Percentiles rank a stretch among this genome's conserved stretches.
Evolutionary conservation across 169 alveolate species (phyloP).

Genomic region (Plasmodium chabaudi): DNA sequence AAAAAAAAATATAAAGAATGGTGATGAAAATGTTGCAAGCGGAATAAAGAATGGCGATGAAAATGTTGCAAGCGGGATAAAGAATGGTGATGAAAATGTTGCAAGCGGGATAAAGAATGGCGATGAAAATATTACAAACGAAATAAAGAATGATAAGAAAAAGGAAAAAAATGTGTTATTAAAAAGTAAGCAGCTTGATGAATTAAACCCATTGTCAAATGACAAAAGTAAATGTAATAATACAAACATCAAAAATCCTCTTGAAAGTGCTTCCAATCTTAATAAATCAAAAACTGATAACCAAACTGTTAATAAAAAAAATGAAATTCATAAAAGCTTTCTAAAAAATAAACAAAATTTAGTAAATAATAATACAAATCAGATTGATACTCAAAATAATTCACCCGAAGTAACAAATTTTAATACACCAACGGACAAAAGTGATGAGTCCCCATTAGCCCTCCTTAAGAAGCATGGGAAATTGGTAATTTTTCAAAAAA

Average conservation of each 20-base stretch:
- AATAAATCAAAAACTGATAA: too few species aligned
- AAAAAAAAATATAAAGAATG: background rate
- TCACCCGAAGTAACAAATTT: too few species aligned
- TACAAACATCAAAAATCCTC: too few species aligned
- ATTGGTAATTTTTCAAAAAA: constrained; percentile 11
- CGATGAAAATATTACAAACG: background rate
- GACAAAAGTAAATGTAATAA: too few species aligned
- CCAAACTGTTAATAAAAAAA: too few species aligned
- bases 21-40: background rate
- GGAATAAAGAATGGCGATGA: background rate
- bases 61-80: background rate
- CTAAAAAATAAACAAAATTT: too few species aligned
- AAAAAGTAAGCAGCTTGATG: too few species aligned
- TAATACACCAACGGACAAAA: background rate
- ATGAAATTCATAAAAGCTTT: too few species aligned
- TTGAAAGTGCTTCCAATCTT: too few species aligned
- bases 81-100: background rate
- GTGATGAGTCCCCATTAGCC: constrained; percentile 26
- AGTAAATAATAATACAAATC: too few species aligned
- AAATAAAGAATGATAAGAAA: background rate
- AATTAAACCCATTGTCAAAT: too few species aligned
- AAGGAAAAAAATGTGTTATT: background rate
- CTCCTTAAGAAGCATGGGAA: constrained; percentile 52
- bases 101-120: background rate
- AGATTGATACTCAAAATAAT: too few species aligned